Evolutionary conservation across 129 eudicot genomes (phyloP).

Genomic region (Deinandra increscens): DNA sequence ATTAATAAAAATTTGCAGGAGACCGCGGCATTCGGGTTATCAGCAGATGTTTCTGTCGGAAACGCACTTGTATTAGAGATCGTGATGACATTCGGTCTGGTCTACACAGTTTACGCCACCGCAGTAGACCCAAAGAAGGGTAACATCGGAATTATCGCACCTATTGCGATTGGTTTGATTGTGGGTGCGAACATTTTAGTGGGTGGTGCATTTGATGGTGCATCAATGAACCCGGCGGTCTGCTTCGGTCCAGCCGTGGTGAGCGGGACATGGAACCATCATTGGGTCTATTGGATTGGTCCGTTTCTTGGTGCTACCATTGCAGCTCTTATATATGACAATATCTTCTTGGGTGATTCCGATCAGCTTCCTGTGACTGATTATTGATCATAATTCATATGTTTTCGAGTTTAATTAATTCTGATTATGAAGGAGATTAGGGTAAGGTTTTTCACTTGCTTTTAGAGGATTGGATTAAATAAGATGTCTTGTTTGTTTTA

Average conservation of each 20-base stretch:
- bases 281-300: constrained; percentile 72
- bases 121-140: constrained; percentile 79
- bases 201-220: constrained; percentile 71
- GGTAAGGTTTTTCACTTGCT: neutral
- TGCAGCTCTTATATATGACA: constrained; percentile 55
- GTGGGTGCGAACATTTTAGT: constrained; percentile 73
- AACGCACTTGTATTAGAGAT: constrained; percentile 62
- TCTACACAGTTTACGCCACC: constrained; percentile 59
- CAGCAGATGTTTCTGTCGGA: constrained; percentile 41
- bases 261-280: constrained; percentile 55
- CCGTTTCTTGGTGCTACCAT: constrained; percentile 56
- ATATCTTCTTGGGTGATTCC: constrained; percentile 38
- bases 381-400: constrained; percentile 29
- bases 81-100: constrained; percentile 66
- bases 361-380: constrained; percentile 51
- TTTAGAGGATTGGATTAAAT: constrained; percentile 21
- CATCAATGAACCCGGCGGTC: constrained; percentile 74
- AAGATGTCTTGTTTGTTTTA: constrained; percentile 3
- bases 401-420: neutral
- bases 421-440: constrained; percentile 16
- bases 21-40: constrained; percentile 47
- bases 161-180: constrained; percentile 63
- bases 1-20: constrained; percentile 37
- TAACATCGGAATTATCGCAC: constrained; percentile 53
- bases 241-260: constrained; percentile 69